These are phyloP conservation scores for Boletus subcaerulescens DNA, from an alignment of 768 basidiomycete genomes.

Conservation along the genomic window DNA sequence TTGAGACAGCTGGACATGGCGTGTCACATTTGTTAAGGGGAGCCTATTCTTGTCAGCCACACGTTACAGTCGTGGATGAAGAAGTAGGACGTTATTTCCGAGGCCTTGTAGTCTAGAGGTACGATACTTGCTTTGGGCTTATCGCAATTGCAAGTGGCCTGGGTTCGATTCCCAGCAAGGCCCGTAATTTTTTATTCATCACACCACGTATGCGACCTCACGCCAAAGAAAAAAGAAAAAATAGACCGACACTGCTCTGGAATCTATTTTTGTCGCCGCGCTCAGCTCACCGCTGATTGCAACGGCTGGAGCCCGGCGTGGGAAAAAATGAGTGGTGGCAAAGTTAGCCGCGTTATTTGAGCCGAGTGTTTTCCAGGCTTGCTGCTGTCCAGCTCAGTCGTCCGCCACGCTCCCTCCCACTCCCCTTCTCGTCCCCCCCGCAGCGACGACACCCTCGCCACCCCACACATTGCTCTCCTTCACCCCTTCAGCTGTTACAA, in stretches of 20 bases:
- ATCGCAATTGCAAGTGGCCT: conserved; percentile 34
- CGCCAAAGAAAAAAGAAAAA: too few species aligned
- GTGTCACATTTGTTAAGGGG: not conserved
- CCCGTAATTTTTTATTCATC: conserved; percentile 11
- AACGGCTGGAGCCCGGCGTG: conserved; percentile 15
- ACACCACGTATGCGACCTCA: not conserved
- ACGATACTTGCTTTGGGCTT: conserved; percentile 38
- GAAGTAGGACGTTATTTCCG: not conserved
- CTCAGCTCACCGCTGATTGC: not conserved
- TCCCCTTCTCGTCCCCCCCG: not conserved
- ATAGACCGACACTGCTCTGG: not conserved
- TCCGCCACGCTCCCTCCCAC: conserved; percentile 20
- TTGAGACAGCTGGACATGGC: not conserved
- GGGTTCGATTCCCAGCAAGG: conserved; percentile 39
- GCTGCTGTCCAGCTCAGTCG: conserved; percentile 12
- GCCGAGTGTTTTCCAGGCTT: conserved; percentile 21
- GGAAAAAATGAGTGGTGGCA: conserved; percentile 12
- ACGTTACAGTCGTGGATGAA: not conserved
- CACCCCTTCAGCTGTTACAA: not conserved
- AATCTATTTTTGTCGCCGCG: not conserved
- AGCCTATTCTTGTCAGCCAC: conserved; percentile 18
- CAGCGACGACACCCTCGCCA: not conserved
- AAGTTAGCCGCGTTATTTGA: conserved; percentile 28
- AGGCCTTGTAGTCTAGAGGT: conserved; percentile 38
- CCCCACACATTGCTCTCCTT: not conserved